Evolutionary conservation across 768 basidiomycete species (phyloP).

Genomic region (Multifurca ochricompacta): DNA sequence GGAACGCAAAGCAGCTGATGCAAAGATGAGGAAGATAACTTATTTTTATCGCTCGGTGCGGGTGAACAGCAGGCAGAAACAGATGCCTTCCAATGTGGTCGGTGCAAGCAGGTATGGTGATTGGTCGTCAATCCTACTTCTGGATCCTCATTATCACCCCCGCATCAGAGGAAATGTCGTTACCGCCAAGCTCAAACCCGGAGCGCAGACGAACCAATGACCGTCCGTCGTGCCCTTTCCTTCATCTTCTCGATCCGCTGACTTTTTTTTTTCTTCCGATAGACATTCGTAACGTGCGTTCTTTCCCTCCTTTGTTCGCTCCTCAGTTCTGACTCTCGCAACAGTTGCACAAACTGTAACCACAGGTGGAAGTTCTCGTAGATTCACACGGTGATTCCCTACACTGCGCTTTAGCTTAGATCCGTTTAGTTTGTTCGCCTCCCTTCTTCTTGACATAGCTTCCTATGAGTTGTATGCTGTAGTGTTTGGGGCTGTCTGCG

Average conservation of each 20-base stretch:
- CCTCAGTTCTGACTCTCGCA: neutral
- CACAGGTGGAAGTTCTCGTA: constrained; percentile 65
- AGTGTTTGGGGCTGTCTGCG: neutral
- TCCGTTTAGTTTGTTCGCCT: constrained; percentile 1
- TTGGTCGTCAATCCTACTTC: neutral
- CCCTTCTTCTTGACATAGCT: neutral
- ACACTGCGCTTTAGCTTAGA: constrained; percentile 9
- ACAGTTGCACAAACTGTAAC: constrained; percentile 60
- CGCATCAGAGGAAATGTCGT: constrained; percentile 64
- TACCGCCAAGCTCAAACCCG: constrained; percentile 97
- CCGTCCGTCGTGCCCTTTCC: constrained; percentile 41
- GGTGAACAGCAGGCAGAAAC: constrained; percentile 90
- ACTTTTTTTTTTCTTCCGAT: neutral
- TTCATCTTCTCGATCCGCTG: constrained; percentile 13
- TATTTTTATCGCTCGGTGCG: constrained; percentile 87
- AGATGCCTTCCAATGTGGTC: constrained; percentile 92
- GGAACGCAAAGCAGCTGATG: constrained; percentile 78
- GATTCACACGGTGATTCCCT: constrained; percentile 12
- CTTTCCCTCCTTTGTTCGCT: constrained; percentile 1
- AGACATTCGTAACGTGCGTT: constrained; percentile 86
- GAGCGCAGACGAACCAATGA: constrained; percentile 98
- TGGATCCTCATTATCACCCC: neutral
- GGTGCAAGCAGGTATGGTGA: constrained; percentile 78
- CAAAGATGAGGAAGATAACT: constrained; percentile 71
- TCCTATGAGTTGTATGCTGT: neutral